Evolutionary conservation across 257 asterid species (phyloP), one percentile per base, ranked within the genome.

Genomic region (Ophiorrhiza pumila): DNA sequence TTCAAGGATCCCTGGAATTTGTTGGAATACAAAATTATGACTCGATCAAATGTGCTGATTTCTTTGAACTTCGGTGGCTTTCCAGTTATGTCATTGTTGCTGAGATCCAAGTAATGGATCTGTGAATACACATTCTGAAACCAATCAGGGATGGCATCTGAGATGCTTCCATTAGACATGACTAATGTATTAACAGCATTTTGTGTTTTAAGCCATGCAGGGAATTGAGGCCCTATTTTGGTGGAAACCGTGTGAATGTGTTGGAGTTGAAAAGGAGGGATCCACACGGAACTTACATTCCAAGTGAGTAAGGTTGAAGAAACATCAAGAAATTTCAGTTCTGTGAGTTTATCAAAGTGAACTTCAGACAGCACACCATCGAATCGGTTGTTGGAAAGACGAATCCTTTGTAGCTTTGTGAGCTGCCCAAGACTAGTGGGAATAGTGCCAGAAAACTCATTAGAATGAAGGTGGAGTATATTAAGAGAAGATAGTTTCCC

Each of bases 201-300:
- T 35, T 79, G 83, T 1, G 61, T 41, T 35, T 47, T 68, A 34
- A 74, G 79, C 83, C 83, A 79, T 7, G 52, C 9, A 15, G 83
- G 79, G 27, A 79, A 74, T 15, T 0, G 43, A 1, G 79, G 73
- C 1, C 79, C 83, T 6, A 74, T 17, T 20, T 23, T 29, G 53
- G 65, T 42, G 29, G 73, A 63, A 35, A 11, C 74, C 13, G 59
- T 20, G 5, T 9, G 23, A 18, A 74, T 65, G 25, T 37, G 23
- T 9, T 69, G 62, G 17, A 78, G 82, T 7, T 78, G 82, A 50
- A 74, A 78, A 1, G 79, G 79, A 17, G 82, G 79, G 18, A 78
- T 6, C 82, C 82, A 78, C 5, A 42, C 13, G 12, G 52, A 41
- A 35, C 79, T 79, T 5, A 74, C 68, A 25, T 79, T 79, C 43